Percentiles rank a stretch among this genome's conserved stretches.
These are phyloP conservation scores for Aspergillus conjunctus DNA, from an alignment of 495 filamentous ascomycete genomes.

Conservation along the genomic window DNA sequence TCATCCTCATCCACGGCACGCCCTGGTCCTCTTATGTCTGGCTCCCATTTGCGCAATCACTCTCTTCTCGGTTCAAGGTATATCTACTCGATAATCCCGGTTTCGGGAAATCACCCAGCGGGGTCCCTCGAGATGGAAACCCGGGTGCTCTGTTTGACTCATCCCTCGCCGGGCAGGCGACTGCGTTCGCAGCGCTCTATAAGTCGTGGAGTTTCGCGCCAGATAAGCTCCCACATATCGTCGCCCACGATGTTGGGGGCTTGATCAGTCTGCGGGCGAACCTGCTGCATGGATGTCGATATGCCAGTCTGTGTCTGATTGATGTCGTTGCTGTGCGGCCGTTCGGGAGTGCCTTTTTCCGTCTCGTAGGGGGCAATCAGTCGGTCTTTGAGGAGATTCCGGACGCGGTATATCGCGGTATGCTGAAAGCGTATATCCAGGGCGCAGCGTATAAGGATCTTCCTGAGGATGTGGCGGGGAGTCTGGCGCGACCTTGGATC, in stretches of 20 bases:
- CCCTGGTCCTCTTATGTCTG: conserved; percentile 31
- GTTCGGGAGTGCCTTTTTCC: conserved; percentile 36
- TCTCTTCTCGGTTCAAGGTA: conserved; percentile 32
- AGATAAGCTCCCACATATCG: conserved; percentile 31
- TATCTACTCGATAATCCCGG: conserved; percentile 45
- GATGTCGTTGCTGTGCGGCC: conserved; percentile 39
- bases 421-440: conserved; percentile 36
- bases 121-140: conserved; percentile 17
- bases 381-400: conserved; percentile 31
- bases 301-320: conserved; percentile 36
- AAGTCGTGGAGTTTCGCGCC: conserved; percentile 25
- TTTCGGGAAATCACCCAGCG: conserved; percentile 30
- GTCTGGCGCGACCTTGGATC: conserved; percentile 33
- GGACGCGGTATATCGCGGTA: conserved; percentile 30
- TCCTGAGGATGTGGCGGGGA: conserved; percentile 26
- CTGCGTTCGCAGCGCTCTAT: conserved; percentile 35
- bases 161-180: conserved; percentile 30
- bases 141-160: conserved; percentile 23
- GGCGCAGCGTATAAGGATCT: conserved; percentile 28
- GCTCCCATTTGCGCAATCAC: conserved; percentile 28
- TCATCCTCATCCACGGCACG: conserved; percentile 14
- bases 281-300: conserved; percentile 30
- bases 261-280: conserved; percentile 32
- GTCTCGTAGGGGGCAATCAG: conserved; percentile 33
- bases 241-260: conserved; percentile 40